phyloP scores from a whole-genome alignment of 257 asterid genomes.

The Voacanga thouarsii region DNA sequence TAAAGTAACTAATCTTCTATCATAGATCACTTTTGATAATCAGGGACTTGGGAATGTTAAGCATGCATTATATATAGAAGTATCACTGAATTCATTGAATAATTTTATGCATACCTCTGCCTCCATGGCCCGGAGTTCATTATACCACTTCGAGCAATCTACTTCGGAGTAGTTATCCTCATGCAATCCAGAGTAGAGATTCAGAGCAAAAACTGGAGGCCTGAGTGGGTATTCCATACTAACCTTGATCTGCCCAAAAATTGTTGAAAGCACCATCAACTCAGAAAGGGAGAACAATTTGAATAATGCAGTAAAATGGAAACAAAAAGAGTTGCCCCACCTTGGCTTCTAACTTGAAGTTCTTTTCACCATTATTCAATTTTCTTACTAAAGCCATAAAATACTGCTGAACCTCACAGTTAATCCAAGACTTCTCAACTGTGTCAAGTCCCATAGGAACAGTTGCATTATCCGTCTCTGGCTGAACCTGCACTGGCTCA shows the following conservation, averaged over 20 bases:
- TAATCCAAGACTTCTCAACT: constrained; percentile 52
- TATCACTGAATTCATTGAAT: not conserved
- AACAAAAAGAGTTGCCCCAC: constrained; percentile 33
- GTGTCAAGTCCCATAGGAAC: constrained; percentile 23
- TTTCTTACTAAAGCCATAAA: constrained; percentile 57
- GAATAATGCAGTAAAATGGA: constrained; percentile 12
- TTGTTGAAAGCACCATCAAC: constrained; percentile 1
- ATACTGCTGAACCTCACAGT: constrained; percentile 57
- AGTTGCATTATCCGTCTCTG: constrained; percentile 36
- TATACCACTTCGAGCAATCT: constrained; percentile 56
- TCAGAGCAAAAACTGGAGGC: constrained; percentile 70
- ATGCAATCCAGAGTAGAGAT: constrained; percentile 35
- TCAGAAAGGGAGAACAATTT: constrained; percentile 4
- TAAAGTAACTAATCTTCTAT: not conserved
- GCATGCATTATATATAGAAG: not conserved
- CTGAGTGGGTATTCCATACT: constrained; percentile 85
- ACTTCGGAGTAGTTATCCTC: constrained; percentile 45
- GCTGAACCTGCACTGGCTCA: constrained; percentile 56
- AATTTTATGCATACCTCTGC: constrained; percentile 62
- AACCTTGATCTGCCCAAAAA: constrained; percentile 57
- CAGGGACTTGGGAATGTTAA: not conserved
- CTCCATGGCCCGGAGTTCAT: constrained; percentile 94
- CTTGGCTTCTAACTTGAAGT: constrained; percentile 75
- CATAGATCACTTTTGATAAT: not conserved
- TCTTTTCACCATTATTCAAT: constrained; percentile 42